These are phyloP conservation scores for Monsonia emarginata DNA, from an alignment of 441 rosid genomes.

Conservation along the genomic window DNA sequence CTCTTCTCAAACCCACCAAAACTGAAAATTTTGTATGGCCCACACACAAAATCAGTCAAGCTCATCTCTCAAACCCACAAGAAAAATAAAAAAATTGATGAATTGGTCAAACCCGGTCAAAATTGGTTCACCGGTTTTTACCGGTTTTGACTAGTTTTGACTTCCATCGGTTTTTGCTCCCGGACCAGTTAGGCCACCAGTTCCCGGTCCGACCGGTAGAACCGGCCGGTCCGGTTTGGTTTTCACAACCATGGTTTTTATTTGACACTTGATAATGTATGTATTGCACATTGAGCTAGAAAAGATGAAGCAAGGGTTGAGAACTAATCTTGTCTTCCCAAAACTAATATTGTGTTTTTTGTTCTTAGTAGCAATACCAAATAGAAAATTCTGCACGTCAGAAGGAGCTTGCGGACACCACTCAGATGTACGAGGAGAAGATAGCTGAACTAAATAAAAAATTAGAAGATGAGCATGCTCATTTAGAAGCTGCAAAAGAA, in stretches of 20 bases:
- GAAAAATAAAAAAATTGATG: too few species aligned
- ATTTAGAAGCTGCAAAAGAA: constrained; percentile 42
- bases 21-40: too few species aligned
- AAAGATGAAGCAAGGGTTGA: not conserved
- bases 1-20: too few species aligned
- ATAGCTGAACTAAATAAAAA: constrained; percentile 47
- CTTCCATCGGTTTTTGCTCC: too few species aligned
- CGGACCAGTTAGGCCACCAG: too few species aligned
- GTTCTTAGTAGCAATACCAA: constrained; percentile 47
- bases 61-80: too few species aligned
- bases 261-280: not conserved
- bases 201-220: too few species aligned
- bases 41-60: too few species aligned
- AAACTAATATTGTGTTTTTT: constrained; percentile 13
- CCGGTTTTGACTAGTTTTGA: too few species aligned
- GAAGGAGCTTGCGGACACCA: constrained; percentile 63
- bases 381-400: constrained; percentile 44
- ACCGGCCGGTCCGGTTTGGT: too few species aligned
- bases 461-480: constrained; percentile 40
- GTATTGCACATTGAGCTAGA: not conserved
- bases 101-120: too few species aligned
- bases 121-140: too few species aligned
- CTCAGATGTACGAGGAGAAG: constrained; percentile 57
- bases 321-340: not conserved
- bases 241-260: not conserved